Evolutionary conservation across 768 basidiomycete species (phyloP).

Genomic region (Russula dissimulans): DNA sequence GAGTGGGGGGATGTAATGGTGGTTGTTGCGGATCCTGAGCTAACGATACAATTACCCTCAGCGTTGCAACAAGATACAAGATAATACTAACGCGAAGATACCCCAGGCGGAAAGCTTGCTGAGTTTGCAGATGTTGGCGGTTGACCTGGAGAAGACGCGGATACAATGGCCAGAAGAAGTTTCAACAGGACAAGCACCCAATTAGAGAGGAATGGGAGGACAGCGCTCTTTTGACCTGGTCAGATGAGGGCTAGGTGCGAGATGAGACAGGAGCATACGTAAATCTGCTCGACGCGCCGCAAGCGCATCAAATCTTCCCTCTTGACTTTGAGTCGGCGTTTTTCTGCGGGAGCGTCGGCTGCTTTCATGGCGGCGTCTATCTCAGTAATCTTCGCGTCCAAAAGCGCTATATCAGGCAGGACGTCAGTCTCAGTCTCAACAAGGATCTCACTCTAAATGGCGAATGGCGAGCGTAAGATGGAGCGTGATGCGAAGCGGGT

Average conservation of each 20-base stretch:
- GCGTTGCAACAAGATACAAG: background rate
- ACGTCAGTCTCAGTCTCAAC: constrained; percentile 48
- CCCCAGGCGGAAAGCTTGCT: constrained; percentile 62
- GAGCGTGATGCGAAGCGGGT: background rate
- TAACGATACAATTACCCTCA: constrained; percentile 19
- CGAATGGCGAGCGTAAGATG: background rate
- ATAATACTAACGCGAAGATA: constrained; percentile 47
- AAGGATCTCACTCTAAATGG: constrained; percentile 6
- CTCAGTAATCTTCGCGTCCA: constrained; percentile 70
- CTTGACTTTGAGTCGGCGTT: constrained; percentile 54
- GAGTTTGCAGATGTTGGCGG: constrained; percentile 59
- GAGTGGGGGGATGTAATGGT: constrained; percentile 55
- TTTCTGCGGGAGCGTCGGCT: constrained; percentile 44
- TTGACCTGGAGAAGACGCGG: constrained; percentile 59
- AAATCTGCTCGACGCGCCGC: constrained; percentile 85
- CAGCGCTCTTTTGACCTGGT: constrained; percentile 49
- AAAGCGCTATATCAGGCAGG: constrained; percentile 60
- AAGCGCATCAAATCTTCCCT: constrained; percentile 80
- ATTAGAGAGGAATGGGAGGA: constrained; percentile 74
- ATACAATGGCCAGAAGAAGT: constrained; percentile 85
- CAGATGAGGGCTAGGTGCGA: background rate
- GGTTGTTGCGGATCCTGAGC: constrained; percentile 48
- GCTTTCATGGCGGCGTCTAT: constrained; percentile 41
- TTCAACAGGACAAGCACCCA: constrained; percentile 94
- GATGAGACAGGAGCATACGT: constrained; percentile 44